phyloP scores from a whole-genome alignment of 2,329 filamentous ascomycete genomes.

The Calonectria leucothoes region DNA sequence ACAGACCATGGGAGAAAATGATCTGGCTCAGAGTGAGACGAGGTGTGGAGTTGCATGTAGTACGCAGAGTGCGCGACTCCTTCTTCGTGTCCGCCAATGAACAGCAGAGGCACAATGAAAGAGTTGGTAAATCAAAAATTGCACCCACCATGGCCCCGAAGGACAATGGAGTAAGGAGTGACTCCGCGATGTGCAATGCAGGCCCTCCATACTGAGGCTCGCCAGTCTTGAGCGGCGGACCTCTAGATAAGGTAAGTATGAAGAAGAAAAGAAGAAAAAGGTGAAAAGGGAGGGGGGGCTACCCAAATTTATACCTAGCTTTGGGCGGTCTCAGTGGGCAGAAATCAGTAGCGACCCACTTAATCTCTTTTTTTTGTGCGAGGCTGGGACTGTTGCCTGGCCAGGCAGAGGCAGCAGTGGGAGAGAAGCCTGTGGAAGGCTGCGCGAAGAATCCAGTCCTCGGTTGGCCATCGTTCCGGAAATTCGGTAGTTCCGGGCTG shows the following conservation, averaged over 20 bases:
- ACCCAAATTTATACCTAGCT: neutral
- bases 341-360: neutral
- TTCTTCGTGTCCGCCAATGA: neutral
- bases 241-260: constrained; percentile 66
- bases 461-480: no score
- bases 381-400: neutral
- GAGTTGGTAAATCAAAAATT: constrained; percentile 62
- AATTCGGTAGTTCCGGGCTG: no score
- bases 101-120: constrained; percentile 55
- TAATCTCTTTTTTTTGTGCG: no score
- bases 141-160: constrained; percentile 64
- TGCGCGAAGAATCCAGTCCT: neutral
- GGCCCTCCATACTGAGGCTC: constrained; percentile 57
- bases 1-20: constrained; percentile 73
- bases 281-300: neutral
- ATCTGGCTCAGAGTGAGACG: constrained; percentile 87
- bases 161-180: constrained; percentile 61
- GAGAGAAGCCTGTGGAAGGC: neutral
- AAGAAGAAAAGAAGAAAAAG: constrained; percentile 52
- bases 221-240: constrained; percentile 58
- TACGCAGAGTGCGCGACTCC: neutral
- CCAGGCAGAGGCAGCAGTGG: neutral
- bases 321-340: neutral
- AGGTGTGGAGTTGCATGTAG: constrained; percentile 58
- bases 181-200: constrained; percentile 68